Evolutionary conservation across 1,284 basidiomycete species (phyloP), one percentile per base, ranked within the genome.

Genomic region (Cryptococcus amylolentus): DNA sequence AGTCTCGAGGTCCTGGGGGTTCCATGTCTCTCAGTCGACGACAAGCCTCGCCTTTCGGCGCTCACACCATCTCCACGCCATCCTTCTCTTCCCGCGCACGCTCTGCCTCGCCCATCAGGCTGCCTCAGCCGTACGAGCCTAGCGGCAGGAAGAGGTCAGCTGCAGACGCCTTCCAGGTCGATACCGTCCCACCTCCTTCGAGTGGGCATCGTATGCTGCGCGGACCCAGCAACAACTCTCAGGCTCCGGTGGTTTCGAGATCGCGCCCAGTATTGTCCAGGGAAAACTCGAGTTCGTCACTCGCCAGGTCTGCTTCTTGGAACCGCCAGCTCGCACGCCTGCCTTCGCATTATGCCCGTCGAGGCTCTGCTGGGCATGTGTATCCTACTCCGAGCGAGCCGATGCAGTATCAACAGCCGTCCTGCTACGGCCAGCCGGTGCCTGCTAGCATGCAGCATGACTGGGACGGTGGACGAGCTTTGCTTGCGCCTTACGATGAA

Each of bases 151-250:
- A 72, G 51, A 55, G 67, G 7, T 64, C 65, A 1, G 70, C 89
- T 3, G 81, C 81, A 35, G 84, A 84, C 43, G 89, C 88, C 3
- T 91, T 90, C 75, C 43, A n/a, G 8, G 16, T 20, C 14, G 48
- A 49, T 27, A n/a, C 48, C 13, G 48, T 49, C 31, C 48, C 35
- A 39, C 48, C 48, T 40, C 35, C 48, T 38, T 20, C 7, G 10
- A 9, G 10, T 6, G 12, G 41, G 41, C 41, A 42, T 16, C 9
- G 41, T 13, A 35, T 35, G 31, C 31, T 35, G 31, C 31, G 31
- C 31, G 31, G 5, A 2, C 31, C 31, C 31, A 35, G 31, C 31
- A 35, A 35, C 31, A 35, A 6, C 31, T 35, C 31, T 10, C 31
- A 35, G 31, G 7, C 31, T 10, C 31, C 10, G 31, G 31, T 35